phyloP scores from a whole-genome alignment of 345 rosid genomes.

The Kandelia obovata region DNA sequence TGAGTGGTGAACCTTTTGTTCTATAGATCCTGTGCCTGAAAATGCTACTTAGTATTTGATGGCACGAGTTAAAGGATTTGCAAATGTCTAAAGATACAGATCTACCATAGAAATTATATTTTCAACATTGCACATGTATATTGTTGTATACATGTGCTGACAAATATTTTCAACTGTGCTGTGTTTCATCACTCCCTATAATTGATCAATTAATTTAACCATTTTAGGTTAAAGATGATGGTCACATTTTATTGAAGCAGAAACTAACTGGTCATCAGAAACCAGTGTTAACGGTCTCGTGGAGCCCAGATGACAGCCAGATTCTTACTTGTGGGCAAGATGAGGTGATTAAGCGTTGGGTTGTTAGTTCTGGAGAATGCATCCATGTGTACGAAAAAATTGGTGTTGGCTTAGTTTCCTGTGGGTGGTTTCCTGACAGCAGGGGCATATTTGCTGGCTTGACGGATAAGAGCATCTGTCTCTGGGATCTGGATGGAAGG shows the following conservation, averaged over 20 bases:
- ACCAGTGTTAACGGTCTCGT: slow-evolving; percentile 49
- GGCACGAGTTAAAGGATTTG: no score
- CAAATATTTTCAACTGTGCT: no score
- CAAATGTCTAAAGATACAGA: no score
- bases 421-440: slow-evolving; percentile 65
- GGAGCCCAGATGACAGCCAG: slow-evolving; percentile 64
- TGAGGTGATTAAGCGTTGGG: slow-evolving; percentile 62
- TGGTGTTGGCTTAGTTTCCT: slow-evolving; percentile 53
- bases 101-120: no score
- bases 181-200: background rate
- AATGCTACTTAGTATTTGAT: no score
- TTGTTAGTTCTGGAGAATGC: slow-evolving; percentile 55
- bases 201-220: background rate
- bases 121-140: no score
- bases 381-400: slow-evolving; percentile 47
- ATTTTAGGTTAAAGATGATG: slow-evolving; percentile 43
- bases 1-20: no score
- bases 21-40: no score
- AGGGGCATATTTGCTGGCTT: slow-evolving; percentile 51
- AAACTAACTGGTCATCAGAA: slow-evolving; percentile 50
- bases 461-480: slow-evolving; percentile 56
- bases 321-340: slow-evolving; percentile 71
- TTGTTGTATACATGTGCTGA: no score
- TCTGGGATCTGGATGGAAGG: slow-evolving; percentile 71
- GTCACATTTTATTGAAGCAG: slow-evolving; percentile 46